These are phyloP conservation scores for Nakazawaea anatomiae DNA, from an alignment of 805 yeast species.

Conservation along the genomic window DNA sequence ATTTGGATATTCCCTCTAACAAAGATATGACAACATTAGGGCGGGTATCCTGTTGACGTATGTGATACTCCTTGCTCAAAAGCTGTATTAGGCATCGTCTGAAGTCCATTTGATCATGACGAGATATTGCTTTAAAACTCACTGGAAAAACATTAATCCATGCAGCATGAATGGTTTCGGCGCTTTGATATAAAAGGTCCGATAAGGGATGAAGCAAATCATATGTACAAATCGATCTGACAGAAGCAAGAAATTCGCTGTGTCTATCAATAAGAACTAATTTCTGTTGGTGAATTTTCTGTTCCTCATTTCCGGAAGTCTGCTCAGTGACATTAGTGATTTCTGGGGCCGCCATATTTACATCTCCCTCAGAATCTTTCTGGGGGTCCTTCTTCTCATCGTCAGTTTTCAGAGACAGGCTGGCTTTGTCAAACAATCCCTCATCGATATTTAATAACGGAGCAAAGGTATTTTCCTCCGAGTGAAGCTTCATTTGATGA, in stretches of 20 bases:
- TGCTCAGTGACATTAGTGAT: neutral
- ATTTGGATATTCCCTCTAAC: slow-evolving; percentile 74
- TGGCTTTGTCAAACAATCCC: slow-evolving; percentile 18
- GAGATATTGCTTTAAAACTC: slow-evolving; percentile 67
- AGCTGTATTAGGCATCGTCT: slow-evolving; percentile 74
- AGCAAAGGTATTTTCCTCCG: slow-evolving; percentile 47
- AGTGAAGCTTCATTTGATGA: slow-evolving; percentile 37
- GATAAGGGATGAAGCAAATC: slow-evolving; percentile 66
- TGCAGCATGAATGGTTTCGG: slow-evolving; percentile 70
- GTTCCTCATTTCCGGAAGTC: neutral
- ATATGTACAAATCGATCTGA: slow-evolving; percentile 39
- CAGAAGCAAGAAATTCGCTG: slow-evolving; percentile 15
- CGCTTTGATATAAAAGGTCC: slow-evolving; percentile 77
- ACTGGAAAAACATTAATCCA: slow-evolving; percentile 85
- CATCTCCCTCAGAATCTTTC: slow-evolving; percentile 19
- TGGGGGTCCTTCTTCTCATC: slow-evolving; percentile 2
- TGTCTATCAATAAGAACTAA: slow-evolving; percentile 18
- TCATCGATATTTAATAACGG: slow-evolving; percentile 39
- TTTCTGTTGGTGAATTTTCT: neutral
- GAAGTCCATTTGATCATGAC: slow-evolving; percentile 78
- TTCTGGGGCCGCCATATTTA: slow-evolving; percentile 25
- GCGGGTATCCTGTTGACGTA: slow-evolving; percentile 79
- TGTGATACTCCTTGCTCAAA: slow-evolving; percentile 85
- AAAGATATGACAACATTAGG: slow-evolving; percentile 85
- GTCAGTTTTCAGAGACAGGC: slow-evolving; percentile 11